Evolutionary conservation across 75 land plant species (phyloP).

Genomic region (Gnetum montanum): DNA sequence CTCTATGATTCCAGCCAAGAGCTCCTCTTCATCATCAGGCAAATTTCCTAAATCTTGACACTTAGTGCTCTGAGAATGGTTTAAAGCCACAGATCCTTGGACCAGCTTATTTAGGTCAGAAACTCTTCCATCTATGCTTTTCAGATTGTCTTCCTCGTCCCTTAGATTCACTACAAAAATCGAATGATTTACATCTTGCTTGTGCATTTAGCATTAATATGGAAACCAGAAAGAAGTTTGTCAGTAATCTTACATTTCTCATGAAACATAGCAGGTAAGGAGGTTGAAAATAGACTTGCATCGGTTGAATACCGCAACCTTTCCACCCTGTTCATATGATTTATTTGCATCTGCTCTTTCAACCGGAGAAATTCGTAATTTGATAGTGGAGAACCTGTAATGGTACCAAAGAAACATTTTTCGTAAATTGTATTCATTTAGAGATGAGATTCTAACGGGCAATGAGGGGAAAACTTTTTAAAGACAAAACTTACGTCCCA

Average conservation of each 20-base stretch:
- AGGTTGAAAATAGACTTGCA: conserved; percentile 57
- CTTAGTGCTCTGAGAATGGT: conserved; percentile 14
- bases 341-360: too few relatives aligned
- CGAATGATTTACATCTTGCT: background rate
- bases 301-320: background rate
- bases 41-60: conserved; percentile 30
- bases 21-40: conserved; percentile 41
- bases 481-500: too few relatives aligned
- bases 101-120: conserved; percentile 2
- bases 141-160: conserved; percentile 3
- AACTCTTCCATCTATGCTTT: conserved; percentile 1
- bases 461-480: too few relatives aligned
- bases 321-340: background rate
- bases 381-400: too few relatives aligned
- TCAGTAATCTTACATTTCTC: conserved; percentile 59
- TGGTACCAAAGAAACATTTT: too few relatives aligned
- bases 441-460: too few relatives aligned
- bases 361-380: too few relatives aligned
- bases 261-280: conserved; percentile 52
- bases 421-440: too few relatives aligned
- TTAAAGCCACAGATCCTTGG: conserved; percentile 1
- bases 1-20: conserved; percentile 36
- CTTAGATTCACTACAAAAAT: conserved; percentile 2
- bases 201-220: background rate
- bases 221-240: background rate